These are phyloP conservation scores for Grosmannia huntii DNA, from an alignment of 2,329 filamentous ascomycete species.

Conservation along the genomic window DNA sequence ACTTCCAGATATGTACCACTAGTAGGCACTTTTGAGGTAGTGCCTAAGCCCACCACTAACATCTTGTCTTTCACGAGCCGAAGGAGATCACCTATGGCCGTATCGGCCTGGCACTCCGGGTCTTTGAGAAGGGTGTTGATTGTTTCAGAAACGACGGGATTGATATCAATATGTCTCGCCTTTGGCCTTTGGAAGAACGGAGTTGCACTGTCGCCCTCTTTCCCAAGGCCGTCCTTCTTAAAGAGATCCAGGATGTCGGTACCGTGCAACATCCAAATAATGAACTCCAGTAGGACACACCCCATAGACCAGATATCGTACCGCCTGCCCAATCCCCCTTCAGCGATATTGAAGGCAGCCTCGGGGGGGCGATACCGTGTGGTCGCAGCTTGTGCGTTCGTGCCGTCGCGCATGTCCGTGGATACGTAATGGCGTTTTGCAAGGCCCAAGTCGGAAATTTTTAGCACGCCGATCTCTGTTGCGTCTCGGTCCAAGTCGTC, in stretches of 20 bases:
- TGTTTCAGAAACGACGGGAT: not conserved
- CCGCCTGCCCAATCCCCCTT: not conserved
- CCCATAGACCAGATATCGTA: slow-evolving; percentile 22
- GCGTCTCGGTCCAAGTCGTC: not conserved
- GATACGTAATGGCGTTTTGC: not conserved
- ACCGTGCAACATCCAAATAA: slow-evolving; percentile 18
- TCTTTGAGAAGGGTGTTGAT: not conserved
- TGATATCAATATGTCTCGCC: not conserved
- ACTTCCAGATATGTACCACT: not conserved
- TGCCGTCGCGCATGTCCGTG: not conserved
- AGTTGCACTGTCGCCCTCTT: not conserved
- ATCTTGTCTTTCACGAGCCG: not conserved
- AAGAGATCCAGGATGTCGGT: not conserved
- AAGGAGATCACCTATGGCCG: not conserved
- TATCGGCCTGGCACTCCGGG: not conserved
- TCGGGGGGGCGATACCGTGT: not conserved
- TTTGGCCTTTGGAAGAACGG: not conserved
- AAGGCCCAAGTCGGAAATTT: not conserved
- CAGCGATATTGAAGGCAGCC: not conserved
- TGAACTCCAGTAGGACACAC: slow-evolving; percentile 17
- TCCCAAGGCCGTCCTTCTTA: not conserved
- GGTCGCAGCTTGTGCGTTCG: not conserved
- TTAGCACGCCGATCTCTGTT: not conserved
- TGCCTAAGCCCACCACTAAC: not conserved
- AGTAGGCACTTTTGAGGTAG: not conserved